These are phyloP conservation scores for Globisporangium megalacanthum DNA, from an alignment of 352 stramenopile species.

Conservation along the genomic window DNA sequence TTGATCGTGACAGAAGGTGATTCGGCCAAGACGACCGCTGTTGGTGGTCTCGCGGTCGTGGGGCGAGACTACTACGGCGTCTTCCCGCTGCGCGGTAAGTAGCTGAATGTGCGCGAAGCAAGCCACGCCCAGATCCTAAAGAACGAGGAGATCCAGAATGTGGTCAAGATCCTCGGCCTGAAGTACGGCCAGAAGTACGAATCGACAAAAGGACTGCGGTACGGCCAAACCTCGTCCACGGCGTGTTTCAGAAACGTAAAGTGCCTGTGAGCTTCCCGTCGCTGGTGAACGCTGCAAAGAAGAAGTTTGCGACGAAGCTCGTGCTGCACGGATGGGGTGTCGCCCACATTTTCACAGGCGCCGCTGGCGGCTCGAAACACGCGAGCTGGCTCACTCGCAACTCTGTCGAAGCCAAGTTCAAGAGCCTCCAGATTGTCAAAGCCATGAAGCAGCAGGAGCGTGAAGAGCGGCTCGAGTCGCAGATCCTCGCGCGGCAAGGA, in stretches of 20 bases:
- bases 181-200: conserved; percentile 95
- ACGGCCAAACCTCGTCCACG: conserved; percentile 90
- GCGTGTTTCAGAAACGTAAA: conserved; percentile 54
- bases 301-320: conserved; percentile 15
- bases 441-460: conserved; percentile 63
- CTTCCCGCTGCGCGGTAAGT: conserved; percentile 96
- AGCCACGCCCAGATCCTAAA: conserved; percentile 94
- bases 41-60: conserved; percentile 95
- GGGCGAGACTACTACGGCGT: conserved; percentile 96
- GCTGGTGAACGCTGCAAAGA: conserved; percentile 13
- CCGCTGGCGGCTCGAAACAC: conserved; percentile 20
- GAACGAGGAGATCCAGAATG: conserved; percentile 97
- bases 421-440: conserved; percentile 59
- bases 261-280: conserved; percentile 17
- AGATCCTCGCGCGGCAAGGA: conserved; percentile 61
- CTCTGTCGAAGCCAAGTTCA: conserved; percentile 68
- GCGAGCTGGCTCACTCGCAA: conserved; percentile 61
- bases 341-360: conserved; percentile 59
- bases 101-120: conserved; percentile 99
- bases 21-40: conserved; percentile 96
- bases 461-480: conserved; percentile 53
- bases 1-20: conserved; percentile 99
- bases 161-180: conserved; percentile 96
- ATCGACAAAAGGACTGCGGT: conserved; percentile 86
- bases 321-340: conserved; percentile 77